Evolutionary conservation across 2,329 filamentous ascomycete genomes (phyloP).

Genomic region (Neonectria magnoliae): DNA sequence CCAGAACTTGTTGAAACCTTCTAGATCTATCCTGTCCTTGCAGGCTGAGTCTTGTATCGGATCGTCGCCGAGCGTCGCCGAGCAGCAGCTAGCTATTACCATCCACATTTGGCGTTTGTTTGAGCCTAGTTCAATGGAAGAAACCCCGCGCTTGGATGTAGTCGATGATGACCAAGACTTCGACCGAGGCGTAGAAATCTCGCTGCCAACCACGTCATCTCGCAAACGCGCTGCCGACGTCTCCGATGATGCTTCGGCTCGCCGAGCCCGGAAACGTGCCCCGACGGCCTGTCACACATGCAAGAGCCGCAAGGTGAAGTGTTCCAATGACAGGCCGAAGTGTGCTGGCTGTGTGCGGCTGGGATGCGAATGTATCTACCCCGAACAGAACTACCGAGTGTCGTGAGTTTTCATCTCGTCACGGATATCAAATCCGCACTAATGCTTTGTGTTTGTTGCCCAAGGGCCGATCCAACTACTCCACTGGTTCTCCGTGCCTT

Average conservation of each 20-base stretch:
- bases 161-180: neutral
- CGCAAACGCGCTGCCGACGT: slow-evolving; percentile 15
- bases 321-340: slow-evolving; percentile 14
- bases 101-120: neutral
- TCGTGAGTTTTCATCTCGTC: neutral
- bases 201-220: neutral
- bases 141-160: slow-evolving; percentile 8
- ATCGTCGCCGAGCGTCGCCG: neutral
- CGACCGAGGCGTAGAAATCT: neutral
- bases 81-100: neutral
- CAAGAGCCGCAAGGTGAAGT: slow-evolving; percentile 21
- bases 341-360: slow-evolving; percentile 11
- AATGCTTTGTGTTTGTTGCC: neutral
- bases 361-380: slow-evolving; percentile 15
- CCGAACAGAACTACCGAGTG: slow-evolving; percentile 2
- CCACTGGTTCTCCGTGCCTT: slow-evolving; percentile 6
- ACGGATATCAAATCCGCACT: neutral
- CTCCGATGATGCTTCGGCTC: neutral
- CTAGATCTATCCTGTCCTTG: neutral
- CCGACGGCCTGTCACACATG: slow-evolving; percentile 17
- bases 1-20: neutral
- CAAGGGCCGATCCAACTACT: neutral
- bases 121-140: neutral
- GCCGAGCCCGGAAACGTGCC: slow-evolving; percentile 5
- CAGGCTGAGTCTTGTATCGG: neutral